Percentiles rank a stretch among this genome's conserved stretches.
These are phyloP conservation scores for Vaccinium macrocarpon DNA, from an alignment of 148 eudicot genomes.

Conservation along the genomic window DNA sequence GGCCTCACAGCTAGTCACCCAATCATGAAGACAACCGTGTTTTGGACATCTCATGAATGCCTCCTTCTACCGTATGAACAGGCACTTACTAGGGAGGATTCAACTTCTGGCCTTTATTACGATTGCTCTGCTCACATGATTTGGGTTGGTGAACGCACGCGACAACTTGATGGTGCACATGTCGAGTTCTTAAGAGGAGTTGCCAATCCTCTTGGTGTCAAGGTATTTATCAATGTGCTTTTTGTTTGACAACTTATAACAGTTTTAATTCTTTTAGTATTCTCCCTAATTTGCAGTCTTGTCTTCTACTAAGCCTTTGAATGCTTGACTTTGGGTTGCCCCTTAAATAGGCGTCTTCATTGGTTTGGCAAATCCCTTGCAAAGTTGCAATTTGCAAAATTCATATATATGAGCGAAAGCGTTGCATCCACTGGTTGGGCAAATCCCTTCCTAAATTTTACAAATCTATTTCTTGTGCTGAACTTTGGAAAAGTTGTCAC, in stretches of 20 bases:
- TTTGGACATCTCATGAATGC: constrained; percentile 82
- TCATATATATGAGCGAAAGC: neutral
- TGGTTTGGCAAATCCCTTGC: neutral
- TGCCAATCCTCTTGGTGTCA: constrained; percentile 75
- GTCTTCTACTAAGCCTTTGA: constrained; percentile 5
- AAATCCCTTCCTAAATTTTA: too few relatives aligned
- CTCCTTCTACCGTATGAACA: constrained; percentile 75
- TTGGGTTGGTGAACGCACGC: constrained; percentile 83
- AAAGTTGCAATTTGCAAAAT: neutral
- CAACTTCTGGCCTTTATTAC: constrained; percentile 64
- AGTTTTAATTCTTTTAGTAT: neutral
- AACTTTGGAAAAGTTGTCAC: too few relatives aligned
- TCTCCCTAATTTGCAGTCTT: neutral
- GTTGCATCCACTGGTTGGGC: too few relatives aligned
- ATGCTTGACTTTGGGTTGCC: constrained; percentile 4
- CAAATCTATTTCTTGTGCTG: too few relatives aligned
- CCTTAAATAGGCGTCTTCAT: neutral
- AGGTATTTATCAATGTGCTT: constrained; percentile 39
- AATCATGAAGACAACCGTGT: constrained; percentile 62
- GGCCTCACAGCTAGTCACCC: constrained; percentile 66
- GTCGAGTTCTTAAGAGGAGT: constrained; percentile 73
- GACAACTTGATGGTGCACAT: constrained; percentile 82
- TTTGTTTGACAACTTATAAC: neutral
- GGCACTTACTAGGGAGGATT: constrained; percentile 73
- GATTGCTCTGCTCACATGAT: constrained; percentile 83